Evolutionary conservation across 495 filamentous ascomycete genomes (phyloP), one percentile per base, ranked within the genome.

Genomic region (Aspergillus sparsus): DNA sequence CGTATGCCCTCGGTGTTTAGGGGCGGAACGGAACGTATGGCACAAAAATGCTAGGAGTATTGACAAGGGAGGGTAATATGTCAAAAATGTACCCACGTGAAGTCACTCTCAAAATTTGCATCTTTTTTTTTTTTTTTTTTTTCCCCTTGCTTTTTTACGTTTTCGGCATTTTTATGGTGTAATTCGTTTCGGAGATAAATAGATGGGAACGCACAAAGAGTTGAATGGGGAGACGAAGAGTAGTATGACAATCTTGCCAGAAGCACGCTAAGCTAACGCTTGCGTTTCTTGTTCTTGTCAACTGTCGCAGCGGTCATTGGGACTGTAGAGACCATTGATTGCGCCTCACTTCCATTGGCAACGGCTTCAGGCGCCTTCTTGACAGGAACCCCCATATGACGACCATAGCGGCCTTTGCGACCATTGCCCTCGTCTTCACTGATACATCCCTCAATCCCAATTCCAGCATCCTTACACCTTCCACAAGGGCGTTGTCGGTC

Each of bases 381-480:
- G 65, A 96, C 82, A 3, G 91, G 84, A n/a, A 97, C 91, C 45
- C 92, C 92, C 92, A 97, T 97, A 71, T 96, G 91, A 44, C 92
- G 88, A 49, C 92, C 95, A 66, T 94, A 97, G 10, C 94, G 85
- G n/a, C 95, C 95, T 71, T 97, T 97, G 64, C 94, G 86, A 39
- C 92, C 93, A 71, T 97, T 97, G 37, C 89, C 89, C 71, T 98
- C 94, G 61, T 98, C 95, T 72, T 98, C 94, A 73, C 92, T 96
- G 71, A 98, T 83, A 71, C 94, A 98, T 50, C 90, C 88, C 42
- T 98, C 93, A 54, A 91, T 83, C 50, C 89, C 87, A 66, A 98
- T 89, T 12, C 94, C 94, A 31, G 95, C 94, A 76, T 98, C 94
- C 70, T 91, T 90, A 85, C 94, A 98, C 60, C 94, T 84, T 39